These are phyloP conservation scores for Cladosporium sp. DNA, from an alignment of 2,329 filamentous ascomycete genomes.

Conservation along the genomic window DNA sequence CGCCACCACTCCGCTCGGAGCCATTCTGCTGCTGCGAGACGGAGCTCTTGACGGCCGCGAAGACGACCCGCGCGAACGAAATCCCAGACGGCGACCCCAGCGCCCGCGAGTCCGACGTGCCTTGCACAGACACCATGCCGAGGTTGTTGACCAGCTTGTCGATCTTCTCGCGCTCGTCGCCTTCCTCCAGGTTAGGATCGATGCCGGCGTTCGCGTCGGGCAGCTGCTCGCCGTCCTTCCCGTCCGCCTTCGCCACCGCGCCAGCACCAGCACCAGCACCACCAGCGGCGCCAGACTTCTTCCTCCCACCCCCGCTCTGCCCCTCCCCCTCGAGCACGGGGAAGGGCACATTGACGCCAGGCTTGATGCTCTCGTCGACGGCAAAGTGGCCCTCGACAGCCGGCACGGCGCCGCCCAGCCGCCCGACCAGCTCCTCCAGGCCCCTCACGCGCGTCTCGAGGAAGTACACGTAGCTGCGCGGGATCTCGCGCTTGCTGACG, in stretches of 20 bases:
- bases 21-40: slow-evolving; percentile 41
- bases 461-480: slow-evolving; percentile 83
- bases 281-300: neutral
- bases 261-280: no score
- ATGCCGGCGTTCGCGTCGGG: slow-evolving; percentile 19
- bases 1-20: slow-evolving; percentile 53
- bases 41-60: slow-evolving; percentile 82
- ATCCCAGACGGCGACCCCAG: slow-evolving; percentile 66
- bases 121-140: slow-evolving; percentile 71
- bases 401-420: slow-evolving; percentile 65
- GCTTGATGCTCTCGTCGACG: slow-evolving; percentile 32
- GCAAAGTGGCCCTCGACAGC: slow-evolving; percentile 59
- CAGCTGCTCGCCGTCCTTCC: neutral
- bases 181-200: slow-evolving; percentile 33
- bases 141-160: slow-evolving; percentile 64
- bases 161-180: slow-evolving; percentile 54
- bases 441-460: slow-evolving; percentile 80
- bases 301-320: neutral
- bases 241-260: slow-evolving; percentile 2
- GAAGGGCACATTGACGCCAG: slow-evolving; percentile 32
- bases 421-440: slow-evolving; percentile 67
- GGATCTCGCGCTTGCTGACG: slow-evolving; percentile 93
- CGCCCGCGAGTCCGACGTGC: slow-evolving; percentile 70
- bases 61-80: slow-evolving; percentile 88
- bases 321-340: slow-evolving; percentile 14